A percentile compares a stretch with the other conserved stretches of the same genome.
These are phyloP conservation scores for Aspergillus nidulans DNA, from an alignment of 495 filamentous ascomycete genomes.

Conservation along the genomic window DNA sequence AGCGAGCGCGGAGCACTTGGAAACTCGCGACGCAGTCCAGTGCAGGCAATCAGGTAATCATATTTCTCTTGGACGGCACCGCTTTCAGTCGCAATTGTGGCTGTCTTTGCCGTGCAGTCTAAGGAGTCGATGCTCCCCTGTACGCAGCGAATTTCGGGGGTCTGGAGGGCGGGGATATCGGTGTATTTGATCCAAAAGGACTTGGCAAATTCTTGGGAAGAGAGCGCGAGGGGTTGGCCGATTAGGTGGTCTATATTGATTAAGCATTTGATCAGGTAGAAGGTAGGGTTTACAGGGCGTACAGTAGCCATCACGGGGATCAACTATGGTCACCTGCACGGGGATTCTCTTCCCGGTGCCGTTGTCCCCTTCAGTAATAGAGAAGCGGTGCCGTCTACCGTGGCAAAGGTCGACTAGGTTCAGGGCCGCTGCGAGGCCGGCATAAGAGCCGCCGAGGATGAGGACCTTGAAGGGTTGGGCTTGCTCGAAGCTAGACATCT, in stretches of 20 bases:
- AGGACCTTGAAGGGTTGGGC: conserved; percentile 33
- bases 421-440: conserved; percentile 55
- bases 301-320: conserved; percentile 71
- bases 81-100: conserved; percentile 32
- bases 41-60: conserved; percentile 60
- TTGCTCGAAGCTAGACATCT: conserved; percentile 33
- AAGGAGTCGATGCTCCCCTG: conserved; percentile 54
- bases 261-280: background rate
- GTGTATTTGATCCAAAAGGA: conserved; percentile 59
- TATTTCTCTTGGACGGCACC: conserved; percentile 39
- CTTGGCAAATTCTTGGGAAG: conserved; percentile 48
- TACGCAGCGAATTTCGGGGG: conserved; percentile 47
- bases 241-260: conserved; percentile 52
- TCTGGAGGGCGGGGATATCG: conserved; percentile 54
- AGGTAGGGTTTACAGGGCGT: background rate
- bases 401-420: conserved; percentile 57
- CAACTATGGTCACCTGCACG: conserved; percentile 61
- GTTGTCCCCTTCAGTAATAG: conserved; percentile 22
- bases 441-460: conserved; percentile 63
- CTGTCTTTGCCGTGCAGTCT: conserved; percentile 47
- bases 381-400: conserved; percentile 37
- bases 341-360: conserved; percentile 36
- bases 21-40: conserved; percentile 57
- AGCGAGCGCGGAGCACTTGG: conserved; percentile 59
- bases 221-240: conserved; percentile 58